Base-by-base conservation (phyloP, 257 asterid species). In the Petunia secreta region DNA sequence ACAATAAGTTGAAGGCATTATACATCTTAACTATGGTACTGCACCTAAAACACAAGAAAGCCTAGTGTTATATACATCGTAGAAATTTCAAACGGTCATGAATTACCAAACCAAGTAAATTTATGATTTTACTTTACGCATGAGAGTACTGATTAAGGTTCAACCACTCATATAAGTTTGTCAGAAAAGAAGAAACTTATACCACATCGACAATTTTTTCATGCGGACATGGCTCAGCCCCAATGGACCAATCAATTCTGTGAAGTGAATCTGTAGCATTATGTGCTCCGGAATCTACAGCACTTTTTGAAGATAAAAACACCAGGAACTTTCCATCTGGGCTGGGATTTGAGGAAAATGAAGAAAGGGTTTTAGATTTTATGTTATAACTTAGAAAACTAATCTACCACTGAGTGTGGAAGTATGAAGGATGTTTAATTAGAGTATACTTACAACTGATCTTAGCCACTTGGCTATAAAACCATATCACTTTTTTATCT, bases 261-360 rank as follows among this genome's bases (percentile, higher is more conserved):
- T 90, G 95, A 83, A 95, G 94, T 62, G 98, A 91, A 39, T 93
- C 87, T 40, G 98, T 93, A 80, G 97, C 97, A 0, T 85, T 89
- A 86, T 95, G 98, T 16, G 97, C 97, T 63, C 98, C 98, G 63
- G 98, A 93, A 85, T 95, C 97, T 80, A 91, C 95, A 80, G 93
- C 86, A 82, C 91, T 80, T 85, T 80, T 89, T 81, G 97, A 90
- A 55, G 98, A 92, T 83, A 95, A 79, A 83, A 93, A 95, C 63
- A 93, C 87, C 37, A 95, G 97, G 83, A 62, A 85, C 59, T 91
- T 89, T 81, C 94, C 97, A 79, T 91, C 95, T 81, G 95, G 96
- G 83, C 98, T 95, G 97, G 74, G 53, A 87, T 78, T 68, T 16
- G 36, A 82, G 77, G 53, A 63, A 63, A 77, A 8, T 6, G 10